Evolutionary conservation across 2,329 filamentous ascomycete species (phyloP), one percentile per base, ranked within the genome.

Genomic region (Pseudogymnoascus sp.): DNA sequence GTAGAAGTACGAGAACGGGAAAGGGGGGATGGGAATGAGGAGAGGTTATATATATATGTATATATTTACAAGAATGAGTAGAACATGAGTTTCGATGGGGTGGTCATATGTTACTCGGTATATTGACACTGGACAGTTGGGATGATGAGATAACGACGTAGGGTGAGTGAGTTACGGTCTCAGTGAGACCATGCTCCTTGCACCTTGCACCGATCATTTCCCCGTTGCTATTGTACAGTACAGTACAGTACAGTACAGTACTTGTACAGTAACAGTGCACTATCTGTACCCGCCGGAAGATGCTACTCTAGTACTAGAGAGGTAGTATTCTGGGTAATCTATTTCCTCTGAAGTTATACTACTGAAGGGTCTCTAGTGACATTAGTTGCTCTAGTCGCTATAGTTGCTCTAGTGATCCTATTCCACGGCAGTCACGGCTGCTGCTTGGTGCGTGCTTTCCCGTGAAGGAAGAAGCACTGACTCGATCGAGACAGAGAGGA

Each of bases 191-290:
- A 54, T 54, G 47, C 47, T 33, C 47, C 47, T 18, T 54, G 47
- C 47, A 54, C 47, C 47, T 18, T 54, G 47, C 47, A 54, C 47
- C 47, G 47, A 54, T 54, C 47, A 54, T 54, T 54, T 54, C 47
- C 47, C 7, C n/a, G n/a, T 18, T 18, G 12, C n/a, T 11, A 6
- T 7, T 9, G 47, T 54, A 54, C 47, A 30, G 6, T 30, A 2
- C 8, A 30, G 28, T 30, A 30, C 6, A 30, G 28, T 30, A 30
- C 8, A 30, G 28, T 30, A 30, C 6, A 30, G 28, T 30, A 30
- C 28, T 25, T 25, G 3, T 33, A 33, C 30, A 8, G 30, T 33
- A 33, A 33, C 30, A 33, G 22, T 25, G 22, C 22, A 4, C 22
- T 25, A 25, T 25, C 4, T 25, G 22, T 25, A 25, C 22, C 22